Conservation (phyloP, 805 yeast genomes). For the Wickerhamiella occidentalis region DNA sequence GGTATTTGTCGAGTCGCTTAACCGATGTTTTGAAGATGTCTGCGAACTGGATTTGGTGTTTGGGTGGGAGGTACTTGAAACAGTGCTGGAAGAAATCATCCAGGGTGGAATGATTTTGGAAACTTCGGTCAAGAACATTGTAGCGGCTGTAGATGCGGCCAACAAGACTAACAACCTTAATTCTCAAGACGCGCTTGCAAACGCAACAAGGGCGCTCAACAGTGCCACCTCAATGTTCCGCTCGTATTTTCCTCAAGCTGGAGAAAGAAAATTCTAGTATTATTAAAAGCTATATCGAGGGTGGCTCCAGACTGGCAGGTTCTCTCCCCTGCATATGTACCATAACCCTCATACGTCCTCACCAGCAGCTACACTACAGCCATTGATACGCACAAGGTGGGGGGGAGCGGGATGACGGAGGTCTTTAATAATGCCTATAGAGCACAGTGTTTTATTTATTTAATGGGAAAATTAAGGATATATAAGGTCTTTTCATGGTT, state of each 20-base stretch:
- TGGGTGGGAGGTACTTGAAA: slow-evolving; percentile 94
- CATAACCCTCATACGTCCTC: not conserved
- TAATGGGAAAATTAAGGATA: not conserved
- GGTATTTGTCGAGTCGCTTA: slow-evolving; percentile 90
- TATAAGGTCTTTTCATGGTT: no score
- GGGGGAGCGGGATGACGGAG: not conserved
- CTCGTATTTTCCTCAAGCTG: slow-evolving; percentile 15
- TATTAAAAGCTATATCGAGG: not conserved
- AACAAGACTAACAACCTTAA: slow-evolving; percentile 18
- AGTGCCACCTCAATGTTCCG: slow-evolving; percentile 19
- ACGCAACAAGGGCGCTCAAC: slow-evolving; percentile 19
- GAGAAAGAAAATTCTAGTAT: not conserved
- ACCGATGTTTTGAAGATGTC: slow-evolving; percentile 84
- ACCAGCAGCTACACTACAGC: not conserved
- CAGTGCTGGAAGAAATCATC: slow-evolving; percentile 72
- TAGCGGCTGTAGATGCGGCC: slow-evolving; percentile 39
- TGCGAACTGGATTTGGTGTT: slow-evolving; percentile 94
- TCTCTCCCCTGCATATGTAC: slow-evolving; percentile 6
- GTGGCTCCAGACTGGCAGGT: not conserved
- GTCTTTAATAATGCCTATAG: not conserved
- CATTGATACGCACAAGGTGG: not conserved
- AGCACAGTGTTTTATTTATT: not conserved
- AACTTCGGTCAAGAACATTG: slow-evolving; percentile 70
- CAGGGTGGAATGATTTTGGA: slow-evolving; percentile 99
- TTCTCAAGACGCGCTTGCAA: slow-evolving; percentile 16